These are phyloP conservation scores for Russula sp. DNA, from an alignment of 768 basidiomycete genomes.

Conservation along the genomic window DNA sequence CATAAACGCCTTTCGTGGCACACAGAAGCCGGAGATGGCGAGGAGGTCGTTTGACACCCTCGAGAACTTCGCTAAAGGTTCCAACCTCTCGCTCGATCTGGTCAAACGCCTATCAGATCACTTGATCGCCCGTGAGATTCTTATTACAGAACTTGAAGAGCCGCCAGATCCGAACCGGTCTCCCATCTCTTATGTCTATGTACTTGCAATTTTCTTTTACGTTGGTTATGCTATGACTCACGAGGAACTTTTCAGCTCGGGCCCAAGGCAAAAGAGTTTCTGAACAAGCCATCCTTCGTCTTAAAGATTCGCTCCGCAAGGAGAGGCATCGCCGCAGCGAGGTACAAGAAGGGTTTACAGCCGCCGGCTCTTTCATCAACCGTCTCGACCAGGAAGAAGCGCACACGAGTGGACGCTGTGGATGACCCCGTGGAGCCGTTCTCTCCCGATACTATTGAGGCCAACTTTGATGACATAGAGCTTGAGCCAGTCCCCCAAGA, in stretches of 20 bases:
- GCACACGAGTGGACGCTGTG: background rate
- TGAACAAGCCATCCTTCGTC: conserved; percentile 9
- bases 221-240: background rate
- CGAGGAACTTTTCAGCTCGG: conserved; percentile 14
- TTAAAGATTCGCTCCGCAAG: conserved; percentile 18
- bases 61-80: conserved; percentile 18
- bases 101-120: conserved; percentile 24
- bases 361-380: background rate
- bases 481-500: background rate
- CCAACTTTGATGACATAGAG: conserved; percentile 22
- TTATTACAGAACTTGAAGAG: conserved; percentile 12
- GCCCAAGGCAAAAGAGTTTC: conserved; percentile 13
- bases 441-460: conserved; percentile 4
- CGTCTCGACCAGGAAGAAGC: conserved; percentile 19
- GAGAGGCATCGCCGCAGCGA: background rate
- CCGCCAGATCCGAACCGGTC: conserved; percentile 1
- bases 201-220: background rate
- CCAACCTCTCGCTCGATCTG: background rate
- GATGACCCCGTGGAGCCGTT: conserved; percentile 23
- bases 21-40: conserved; percentile 12
- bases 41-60: conserved; percentile 10
- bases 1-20: conserved; percentile 26
- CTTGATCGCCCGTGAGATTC: conserved; percentile 10
- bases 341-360: background rate
- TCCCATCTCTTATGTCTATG: conserved; percentile 23